Conservation (phyloP, 441 rosid species). For the Bocquillonia castaneifolia region DNA sequence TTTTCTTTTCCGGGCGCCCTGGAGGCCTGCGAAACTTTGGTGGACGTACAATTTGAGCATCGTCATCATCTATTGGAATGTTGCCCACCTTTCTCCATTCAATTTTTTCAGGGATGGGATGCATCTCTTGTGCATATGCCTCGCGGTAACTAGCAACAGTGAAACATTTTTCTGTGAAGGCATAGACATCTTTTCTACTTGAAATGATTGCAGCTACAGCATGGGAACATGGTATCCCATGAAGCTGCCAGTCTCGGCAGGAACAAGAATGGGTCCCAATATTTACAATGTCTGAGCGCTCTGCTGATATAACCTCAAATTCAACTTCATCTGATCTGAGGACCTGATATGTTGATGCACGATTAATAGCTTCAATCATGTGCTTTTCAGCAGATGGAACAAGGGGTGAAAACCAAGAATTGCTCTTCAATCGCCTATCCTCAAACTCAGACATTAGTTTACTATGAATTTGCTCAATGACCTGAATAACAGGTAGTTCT, state of each 20-base stretch:
- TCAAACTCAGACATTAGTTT: slow-evolving; percentile 44
- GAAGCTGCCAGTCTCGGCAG: slow-evolving; percentile 55
- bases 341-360: slow-evolving; percentile 40
- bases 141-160: slow-evolving; percentile 42
- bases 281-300: slow-evolving; percentile 50
- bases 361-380: slow-evolving; percentile 38
- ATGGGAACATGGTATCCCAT: slow-evolving; percentile 60
- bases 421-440: slow-evolving; percentile 38
- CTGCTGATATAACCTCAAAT: slow-evolving; percentile 47
- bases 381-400: slow-evolving; percentile 47
- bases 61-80: slow-evolving; percentile 24
- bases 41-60: slow-evolving; percentile 36
- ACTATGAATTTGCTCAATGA: slow-evolving; percentile 43
- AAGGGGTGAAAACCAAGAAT: slow-evolving; percentile 43
- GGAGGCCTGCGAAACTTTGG: slow-evolving; percentile 53
- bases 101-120: slow-evolving; percentile 34
- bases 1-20: slow-evolving; percentile 59
- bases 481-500: slow-evolving; percentile 51
- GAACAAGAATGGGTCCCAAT: slow-evolving; percentile 45
- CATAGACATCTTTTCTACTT: slow-evolving; percentile 39
- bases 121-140: slow-evolving; percentile 38
- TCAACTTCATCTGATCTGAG: slow-evolving; percentile 61
- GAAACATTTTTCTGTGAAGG: slow-evolving; percentile 44
- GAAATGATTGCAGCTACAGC: slow-evolving; percentile 53
- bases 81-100: slow-evolving; percentile 39